These are phyloP conservation scores for Fraxinus quadrangulata DNA, from an alignment of 257 asterid genomes.

Conservation along the genomic window DNA sequence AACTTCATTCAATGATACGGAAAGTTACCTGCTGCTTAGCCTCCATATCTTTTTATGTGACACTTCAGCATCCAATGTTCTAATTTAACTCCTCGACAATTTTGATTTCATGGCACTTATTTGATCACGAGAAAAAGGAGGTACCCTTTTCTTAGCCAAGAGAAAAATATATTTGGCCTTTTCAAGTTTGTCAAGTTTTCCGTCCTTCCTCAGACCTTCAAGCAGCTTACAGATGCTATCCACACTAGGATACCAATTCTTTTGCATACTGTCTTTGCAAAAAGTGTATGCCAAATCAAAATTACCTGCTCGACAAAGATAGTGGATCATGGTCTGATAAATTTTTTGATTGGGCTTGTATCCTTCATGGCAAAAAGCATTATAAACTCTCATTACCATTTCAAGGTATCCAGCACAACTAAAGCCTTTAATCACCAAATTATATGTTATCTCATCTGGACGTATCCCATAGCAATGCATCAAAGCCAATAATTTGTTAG, in stretches of 20 bases:
- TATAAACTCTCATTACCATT: constrained; percentile 66
- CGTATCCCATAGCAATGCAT: constrained; percentile 47
- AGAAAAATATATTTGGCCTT: constrained; percentile 54
- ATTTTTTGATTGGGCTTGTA: constrained; percentile 66
- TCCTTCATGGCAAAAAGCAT: constrained; percentile 50
- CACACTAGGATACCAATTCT: constrained; percentile 70
- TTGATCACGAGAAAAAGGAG: constrained; percentile 58
- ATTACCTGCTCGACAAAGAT: constrained; percentile 55
- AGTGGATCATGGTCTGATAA: constrained; percentile 78
- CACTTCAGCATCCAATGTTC: constrained; percentile 14
- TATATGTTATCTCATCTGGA: constrained; percentile 73
- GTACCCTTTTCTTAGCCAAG: constrained; percentile 58
- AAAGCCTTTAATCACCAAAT: constrained; percentile 83
- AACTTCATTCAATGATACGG: neutral
- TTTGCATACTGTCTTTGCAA: constrained; percentile 67
- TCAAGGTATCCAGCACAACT: constrained; percentile 46
- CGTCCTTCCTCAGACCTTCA: constrained; percentile 52
- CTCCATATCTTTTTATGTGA: constrained; percentile 12
- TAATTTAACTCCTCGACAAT: constrained; percentile 32
- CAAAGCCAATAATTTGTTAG: constrained; percentile 52
- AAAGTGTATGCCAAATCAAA: constrained; percentile 57
- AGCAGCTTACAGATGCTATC: constrained; percentile 55
- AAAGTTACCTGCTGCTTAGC: constrained; percentile 14
- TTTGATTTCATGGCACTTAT: constrained; percentile 47
- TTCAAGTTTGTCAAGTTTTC: constrained; percentile 37